phyloP scores from a whole-genome alignment of 148 eudicot genomes.

The Camellia sinensis region DNA sequence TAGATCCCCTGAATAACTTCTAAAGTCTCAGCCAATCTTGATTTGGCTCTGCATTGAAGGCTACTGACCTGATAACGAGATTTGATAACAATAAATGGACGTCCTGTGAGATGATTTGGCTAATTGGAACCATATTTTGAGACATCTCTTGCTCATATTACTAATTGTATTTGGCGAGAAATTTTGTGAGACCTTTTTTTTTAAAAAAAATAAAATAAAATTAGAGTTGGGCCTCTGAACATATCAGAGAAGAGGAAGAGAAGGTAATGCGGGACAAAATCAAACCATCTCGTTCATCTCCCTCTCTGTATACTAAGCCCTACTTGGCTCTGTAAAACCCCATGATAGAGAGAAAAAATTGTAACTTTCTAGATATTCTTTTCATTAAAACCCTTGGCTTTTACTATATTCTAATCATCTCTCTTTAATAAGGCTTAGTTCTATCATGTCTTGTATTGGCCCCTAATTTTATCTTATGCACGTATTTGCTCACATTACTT shows the following conservation, averaged over 20 bases:
- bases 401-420: no score
- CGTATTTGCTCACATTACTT: background rate
- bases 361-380: no score
- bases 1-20: background rate
- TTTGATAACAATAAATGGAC: background rate
- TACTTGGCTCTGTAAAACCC: background rate
- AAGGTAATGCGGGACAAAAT: background rate
- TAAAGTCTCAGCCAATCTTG: background rate
- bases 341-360: background rate
- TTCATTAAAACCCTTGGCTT: no score
- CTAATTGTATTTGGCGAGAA: background rate
- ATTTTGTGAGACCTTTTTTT: background rate
- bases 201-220: background rate
- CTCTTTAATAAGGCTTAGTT: no score
- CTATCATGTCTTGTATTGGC: no score
- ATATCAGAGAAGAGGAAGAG: background rate
- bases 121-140: no score
- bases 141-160: no score
- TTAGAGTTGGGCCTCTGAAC: background rate
- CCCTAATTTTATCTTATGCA: background rate
- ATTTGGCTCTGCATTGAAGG: background rate
- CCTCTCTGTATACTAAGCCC: background rate
- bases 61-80: background rate
- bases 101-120: background rate
- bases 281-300: background rate